Base-by-base conservation (phyloP, 192 early-diverging fungal species). In the Coemansia sp. region DNA sequence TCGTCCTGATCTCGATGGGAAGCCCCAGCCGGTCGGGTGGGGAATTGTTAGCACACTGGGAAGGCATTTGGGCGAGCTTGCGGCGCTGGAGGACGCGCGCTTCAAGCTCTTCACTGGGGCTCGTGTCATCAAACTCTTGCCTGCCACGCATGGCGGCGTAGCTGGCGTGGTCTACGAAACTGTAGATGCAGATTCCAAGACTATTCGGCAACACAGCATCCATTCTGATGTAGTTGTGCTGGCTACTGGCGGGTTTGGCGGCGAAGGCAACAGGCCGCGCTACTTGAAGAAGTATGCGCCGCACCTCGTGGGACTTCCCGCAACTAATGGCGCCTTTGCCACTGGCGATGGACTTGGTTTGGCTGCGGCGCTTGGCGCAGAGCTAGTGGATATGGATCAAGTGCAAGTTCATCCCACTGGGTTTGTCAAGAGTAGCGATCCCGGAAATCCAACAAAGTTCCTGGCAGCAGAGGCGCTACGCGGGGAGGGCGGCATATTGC, bases 371-470 rank as follows among this genome's bases (percentile, higher is more conserved):
- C 83, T 89, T 59, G 95, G 95, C 39, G 93, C 89, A 29, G 92
- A 91, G 84, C 88, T 90, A 59, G 90, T 96, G 62, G 94, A 95
- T 84, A 90, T 98, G 88, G 93, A 98, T 65, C 95, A 93, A 80
- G 92, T 98, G 57, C 96, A 98, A 82, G 93, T 98, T 37, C 94
- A 98, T 72, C 96, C 96, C n/a, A 98, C 96, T 34, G 96, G 96
- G 69, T 85, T 96, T 62, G 94, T 98, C 39, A 92, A 94, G 69
- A 90, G 91, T 46, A 87, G 86, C n/a, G 93, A 95, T 40, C 94
- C 94, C 16, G 86, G 92, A 69, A 92, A 92, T 61, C 92, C 93
- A 69, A 91, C 94, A 75, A 95, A 95, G 88, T 94, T 98, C 78
- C 83, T 98, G 72, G 96, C 96, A 42, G 95, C 96, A 21, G 96